Base-by-base conservation (phyloP, 768 basidiomycete genomes). In the Lentinus tigrinus region DNA sequence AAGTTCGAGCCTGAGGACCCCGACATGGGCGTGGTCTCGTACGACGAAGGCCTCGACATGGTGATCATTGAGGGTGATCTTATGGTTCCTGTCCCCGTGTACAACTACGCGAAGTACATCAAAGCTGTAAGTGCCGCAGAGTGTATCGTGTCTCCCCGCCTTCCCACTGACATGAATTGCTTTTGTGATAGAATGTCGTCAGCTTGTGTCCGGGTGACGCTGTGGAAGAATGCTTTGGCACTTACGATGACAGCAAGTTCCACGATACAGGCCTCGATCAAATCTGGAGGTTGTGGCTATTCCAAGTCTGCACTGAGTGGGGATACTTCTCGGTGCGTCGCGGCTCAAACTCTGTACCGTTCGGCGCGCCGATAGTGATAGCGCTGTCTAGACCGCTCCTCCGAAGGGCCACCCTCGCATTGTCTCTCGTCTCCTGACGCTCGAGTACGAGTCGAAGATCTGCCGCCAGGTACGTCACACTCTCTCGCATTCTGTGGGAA, bases 241-340 rank as follows among this genome's bases (percentile, higher is more conserved):
- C 93, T 0, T 87, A 79, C 60, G 76, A 95, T 57, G 88, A 88
- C 62, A 66, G 76, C 4, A 77, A 85, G 63, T 96, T 82, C 72
- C 78, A 79, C 62, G 76, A 79, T 13, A 84, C 80, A 1, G 81
- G 80, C 11, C 70, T 93, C 8, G 78, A 84, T 56, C 82, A 92
- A 65, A 81, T 79, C 4, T 98, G 95, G 95, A 81, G 93, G 40
- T 74, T 88, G 13, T 98, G 95, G 95, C 63, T 78, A 5, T 96
- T 93, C 80, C 95, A 93, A 74, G 91, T 93, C 52, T 95, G 93
- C 76, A 94, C 92, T 0, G 84, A 96, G 66, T 98, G 96, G 96
- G 96, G 95, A 2, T 99, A 93, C 72, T 95, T 96, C 70, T 85
- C 80, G 28, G 92, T 90, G 64, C 34, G 83, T 57, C 21, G 17